Percentiles rank a stretch among this genome's conserved stretches.
Evolutionary conservation across 768 basidiomycete genomes (phyloP).

Genomic region (Tephrocybe sp.): DNA sequence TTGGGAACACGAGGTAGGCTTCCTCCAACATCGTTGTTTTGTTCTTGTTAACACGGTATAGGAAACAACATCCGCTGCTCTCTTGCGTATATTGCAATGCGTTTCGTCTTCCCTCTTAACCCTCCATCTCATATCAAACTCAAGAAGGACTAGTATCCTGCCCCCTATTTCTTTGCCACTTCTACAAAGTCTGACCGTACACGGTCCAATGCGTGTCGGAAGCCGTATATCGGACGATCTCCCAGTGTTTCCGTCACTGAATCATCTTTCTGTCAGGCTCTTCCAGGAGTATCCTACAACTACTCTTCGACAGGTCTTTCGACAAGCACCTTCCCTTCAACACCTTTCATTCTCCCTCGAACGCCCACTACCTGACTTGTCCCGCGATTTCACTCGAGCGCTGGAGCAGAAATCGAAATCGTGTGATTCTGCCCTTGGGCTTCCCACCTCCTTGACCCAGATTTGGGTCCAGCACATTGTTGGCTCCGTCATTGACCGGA

Average conservation of each 20-base stretch:
- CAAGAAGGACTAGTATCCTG: constrained; percentile 17
- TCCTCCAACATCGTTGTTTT: background rate
- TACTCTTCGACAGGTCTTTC: constrained; percentile 22
- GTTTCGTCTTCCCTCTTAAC: constrained; percentile 21
- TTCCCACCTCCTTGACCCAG: constrained; percentile 11
- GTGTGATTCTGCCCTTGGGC: background rate
- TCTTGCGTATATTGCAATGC: constrained; percentile 17
- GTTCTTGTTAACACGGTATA: background rate
- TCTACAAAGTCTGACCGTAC: constrained; percentile 22
- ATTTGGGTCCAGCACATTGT: constrained; percentile 15
- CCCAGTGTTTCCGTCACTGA: constrained; percentile 20
- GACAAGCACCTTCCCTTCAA: constrained; percentile 19
- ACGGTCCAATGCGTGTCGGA: constrained; percentile 22
- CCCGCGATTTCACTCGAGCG: constrained; percentile 13
- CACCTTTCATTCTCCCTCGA: constrained; percentile 18
- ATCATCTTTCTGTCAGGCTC: constrained; percentile 18
- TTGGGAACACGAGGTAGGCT: constrained; percentile 14
- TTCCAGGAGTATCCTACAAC: constrained; percentile 19
- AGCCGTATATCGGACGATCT: constrained; percentile 4
- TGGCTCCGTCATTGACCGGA: constrained; percentile 1
- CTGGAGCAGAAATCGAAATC: constrained; percentile 6
- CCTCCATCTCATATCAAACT: constrained; percentile 22
- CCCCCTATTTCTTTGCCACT: constrained; percentile 21
- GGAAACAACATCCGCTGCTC: constrained; percentile 10
- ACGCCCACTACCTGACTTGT: constrained; percentile 15